phyloP scores from a whole-genome alignment of 495 filamentous ascomycete genomes.

The Pyrenula massariospora region DNA sequence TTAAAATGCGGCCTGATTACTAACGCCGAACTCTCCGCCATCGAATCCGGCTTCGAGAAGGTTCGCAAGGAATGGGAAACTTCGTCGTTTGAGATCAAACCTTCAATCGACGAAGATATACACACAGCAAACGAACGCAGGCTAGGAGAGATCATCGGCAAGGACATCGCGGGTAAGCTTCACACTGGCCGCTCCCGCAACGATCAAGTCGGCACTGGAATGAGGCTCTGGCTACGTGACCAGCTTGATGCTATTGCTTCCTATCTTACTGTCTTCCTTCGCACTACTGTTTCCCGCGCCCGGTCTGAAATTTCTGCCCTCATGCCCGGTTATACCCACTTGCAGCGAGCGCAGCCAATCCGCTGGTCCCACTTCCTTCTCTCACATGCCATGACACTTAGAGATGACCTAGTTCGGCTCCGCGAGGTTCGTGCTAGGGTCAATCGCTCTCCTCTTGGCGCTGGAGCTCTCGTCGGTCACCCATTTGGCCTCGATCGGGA shows the following conservation, averaged over 20 bases:
- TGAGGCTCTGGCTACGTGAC: constrained; percentile 83
- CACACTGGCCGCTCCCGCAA: constrained; percentile 89
- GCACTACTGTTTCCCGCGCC: constrained; percentile 59
- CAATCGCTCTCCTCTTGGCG: constrained; percentile 70
- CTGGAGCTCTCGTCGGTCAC: constrained; percentile 85
- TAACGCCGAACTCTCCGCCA: constrained; percentile 58
- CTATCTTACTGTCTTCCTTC: constrained; percentile 57
- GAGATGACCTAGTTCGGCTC: constrained; percentile 67
- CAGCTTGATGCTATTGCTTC: constrained; percentile 62
- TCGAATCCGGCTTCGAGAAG: constrained; percentile 61
- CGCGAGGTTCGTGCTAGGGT: constrained; percentile 63
- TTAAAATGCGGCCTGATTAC: constrained; percentile 65
- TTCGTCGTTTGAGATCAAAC: constrained; percentile 5
- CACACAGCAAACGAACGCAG: constrained; percentile 92
- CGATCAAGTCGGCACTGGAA: constrained; percentile 88
- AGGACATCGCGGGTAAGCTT: constrained; percentile 76
- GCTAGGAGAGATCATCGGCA: constrained; percentile 81
- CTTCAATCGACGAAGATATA: constrained; percentile 36
- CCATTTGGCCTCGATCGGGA: constrained; percentile 84
- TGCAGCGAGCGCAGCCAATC: constrained; percentile 85
- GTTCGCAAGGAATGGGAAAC: constrained; percentile 66
- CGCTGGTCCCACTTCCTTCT: constrained; percentile 84
- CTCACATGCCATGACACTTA: constrained; percentile 65
- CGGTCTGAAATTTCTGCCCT: constrained; percentile 63
- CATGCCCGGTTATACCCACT: constrained; percentile 69